Conservation (phyloP, 2,329 filamentous ascomycete species). For the Cladophialophora chaetospira region DNA sequence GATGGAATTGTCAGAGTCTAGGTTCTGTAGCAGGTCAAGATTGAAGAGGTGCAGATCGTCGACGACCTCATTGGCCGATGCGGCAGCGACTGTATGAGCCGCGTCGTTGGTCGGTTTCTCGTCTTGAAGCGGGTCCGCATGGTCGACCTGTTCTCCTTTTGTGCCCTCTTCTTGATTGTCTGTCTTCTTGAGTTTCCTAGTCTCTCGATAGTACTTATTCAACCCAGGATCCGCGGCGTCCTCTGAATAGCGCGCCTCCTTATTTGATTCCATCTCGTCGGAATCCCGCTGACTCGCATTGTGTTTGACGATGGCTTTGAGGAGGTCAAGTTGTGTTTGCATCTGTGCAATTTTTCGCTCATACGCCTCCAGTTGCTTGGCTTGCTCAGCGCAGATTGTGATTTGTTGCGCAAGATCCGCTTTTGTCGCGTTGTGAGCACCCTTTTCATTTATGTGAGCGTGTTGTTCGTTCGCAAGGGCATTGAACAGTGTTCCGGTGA, state of each 20-base stretch:
- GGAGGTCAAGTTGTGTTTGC: conserved; percentile 22
- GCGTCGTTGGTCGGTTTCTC: background rate
- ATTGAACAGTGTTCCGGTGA: conserved; percentile 20
- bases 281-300: conserved; percentile 10
- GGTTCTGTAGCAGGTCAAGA: conserved; percentile 20
- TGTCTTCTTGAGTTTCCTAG: conserved; percentile 3
- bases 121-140: background rate
- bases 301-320: conserved; percentile 29
- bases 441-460: conserved; percentile 25
- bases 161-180: background rate
- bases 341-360: conserved; percentile 23
- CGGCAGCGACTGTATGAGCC: too few species aligned
- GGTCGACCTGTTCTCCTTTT: background rate
- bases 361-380: conserved; percentile 17
- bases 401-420: conserved; percentile 21
- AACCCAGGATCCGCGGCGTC: conserved; percentile 12
- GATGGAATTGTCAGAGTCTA: conserved; percentile 10
- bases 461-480: conserved; percentile 27
- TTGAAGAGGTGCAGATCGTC: conserved; percentile 25
- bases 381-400: conserved; percentile 9
- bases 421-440: conserved; percentile 27
- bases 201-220: conserved; percentile 19
- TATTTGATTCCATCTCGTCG: background rate
- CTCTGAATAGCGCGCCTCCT: background rate
- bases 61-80: background rate